Percentiles rank a stretch among this genome's conserved stretches.
Conservation (phyloP, 2,329 filamentous ascomycete genomes). For the Hymenoscyphus linearis region DNA sequence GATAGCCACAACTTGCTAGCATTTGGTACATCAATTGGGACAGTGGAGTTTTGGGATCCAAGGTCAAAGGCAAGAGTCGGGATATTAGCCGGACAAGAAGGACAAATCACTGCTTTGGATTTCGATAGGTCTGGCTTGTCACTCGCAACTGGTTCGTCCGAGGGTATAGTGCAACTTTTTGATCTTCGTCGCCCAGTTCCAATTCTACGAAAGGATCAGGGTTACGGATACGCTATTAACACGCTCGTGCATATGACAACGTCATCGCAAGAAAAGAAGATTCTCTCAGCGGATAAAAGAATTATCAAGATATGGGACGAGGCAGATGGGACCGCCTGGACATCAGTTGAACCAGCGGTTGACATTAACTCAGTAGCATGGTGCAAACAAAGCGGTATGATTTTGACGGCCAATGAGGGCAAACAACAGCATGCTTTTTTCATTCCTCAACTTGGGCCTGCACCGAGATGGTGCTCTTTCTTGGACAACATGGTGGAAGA, state of each 20-base stretch:
- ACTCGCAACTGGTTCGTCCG: slow-evolving; percentile 80
- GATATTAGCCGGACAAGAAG: slow-evolving; percentile 62
- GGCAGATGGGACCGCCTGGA: slow-evolving; percentile 80
- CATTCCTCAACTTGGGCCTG: slow-evolving; percentile 86
- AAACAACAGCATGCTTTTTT: slow-evolving; percentile 94
- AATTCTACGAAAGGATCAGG: slow-evolving; percentile 87
- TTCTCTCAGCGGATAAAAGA: slow-evolving; percentile 86
- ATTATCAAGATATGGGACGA: slow-evolving; percentile 98
- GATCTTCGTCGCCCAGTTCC: slow-evolving; percentile 86
- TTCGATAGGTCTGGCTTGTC: slow-evolving; percentile 82
- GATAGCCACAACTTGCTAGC: slow-evolving; percentile 83
- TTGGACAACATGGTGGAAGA: slow-evolving; percentile 97
- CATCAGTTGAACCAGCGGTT: slow-evolving; percentile 88
- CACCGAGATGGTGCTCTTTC: slow-evolving; percentile 94
- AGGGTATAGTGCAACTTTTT: slow-evolving; percentile 83
- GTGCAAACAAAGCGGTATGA: slow-evolving; percentile 89
- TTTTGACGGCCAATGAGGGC: slow-evolving; percentile 94
- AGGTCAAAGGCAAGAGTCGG: slow-evolving; percentile 77
- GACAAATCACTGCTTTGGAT: slow-evolving; percentile 79
- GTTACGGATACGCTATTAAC: slow-evolving; percentile 88
- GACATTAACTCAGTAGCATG: slow-evolving; percentile 93
- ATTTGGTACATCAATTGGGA: slow-evolving; percentile 92
- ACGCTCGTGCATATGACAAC: slow-evolving; percentile 71
- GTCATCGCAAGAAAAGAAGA: slow-evolving; percentile 73
- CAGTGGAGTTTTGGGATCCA: slow-evolving; percentile 94